These are phyloP conservation scores for Alternaria sp. DNA, from an alignment of 2,329 filamentous ascomycete genomes.

Conservation along the genomic window DNA sequence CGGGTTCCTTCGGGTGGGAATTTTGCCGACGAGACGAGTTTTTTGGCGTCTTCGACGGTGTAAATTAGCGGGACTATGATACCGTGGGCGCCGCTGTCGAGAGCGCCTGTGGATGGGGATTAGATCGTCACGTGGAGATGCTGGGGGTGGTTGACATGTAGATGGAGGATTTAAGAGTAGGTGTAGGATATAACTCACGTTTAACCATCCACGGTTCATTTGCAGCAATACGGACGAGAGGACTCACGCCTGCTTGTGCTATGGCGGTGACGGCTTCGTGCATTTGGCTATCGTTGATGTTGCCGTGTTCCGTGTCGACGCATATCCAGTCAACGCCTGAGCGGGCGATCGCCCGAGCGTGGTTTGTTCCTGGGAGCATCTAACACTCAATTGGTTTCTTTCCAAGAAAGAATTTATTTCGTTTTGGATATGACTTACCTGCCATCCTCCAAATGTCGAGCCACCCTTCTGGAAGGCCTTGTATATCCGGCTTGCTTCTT, in stretches of 20 bases:
- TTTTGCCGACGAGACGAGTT: slow-evolving; percentile 62
- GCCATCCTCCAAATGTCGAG: slow-evolving; percentile 65
- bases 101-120: slow-evolving; percentile 53
- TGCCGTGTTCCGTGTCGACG: slow-evolving; percentile 65
- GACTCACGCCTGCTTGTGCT: slow-evolving; percentile 55
- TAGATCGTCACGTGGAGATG: slow-evolving; percentile 1
- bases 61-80: slow-evolving; percentile 64
- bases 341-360: slow-evolving; percentile 62
- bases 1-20: slow-evolving; percentile 65
- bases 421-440: slow-evolving; percentile 52
- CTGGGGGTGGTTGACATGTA: background rate
- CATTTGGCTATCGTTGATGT: slow-evolving; percentile 64
- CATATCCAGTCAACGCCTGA: slow-evolving; percentile 64
- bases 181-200: slow-evolving; percentile 46
- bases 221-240: slow-evolving; percentile 60
- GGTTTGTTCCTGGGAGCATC: slow-evolving; percentile 44
- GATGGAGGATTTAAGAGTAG: background rate
- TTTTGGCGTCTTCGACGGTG: slow-evolving; percentile 62
- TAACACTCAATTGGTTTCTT: background rate
- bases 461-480: slow-evolving; percentile 60
- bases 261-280: slow-evolving; percentile 64
- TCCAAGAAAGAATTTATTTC: background rate
- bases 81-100: slow-evolving; percentile 68
- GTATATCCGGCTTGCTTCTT: slow-evolving; percentile 63
- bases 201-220: slow-evolving; percentile 71